Evolutionary conservation across 75 land plant species (phyloP).

Genomic region (Picea glauca): DNA sequence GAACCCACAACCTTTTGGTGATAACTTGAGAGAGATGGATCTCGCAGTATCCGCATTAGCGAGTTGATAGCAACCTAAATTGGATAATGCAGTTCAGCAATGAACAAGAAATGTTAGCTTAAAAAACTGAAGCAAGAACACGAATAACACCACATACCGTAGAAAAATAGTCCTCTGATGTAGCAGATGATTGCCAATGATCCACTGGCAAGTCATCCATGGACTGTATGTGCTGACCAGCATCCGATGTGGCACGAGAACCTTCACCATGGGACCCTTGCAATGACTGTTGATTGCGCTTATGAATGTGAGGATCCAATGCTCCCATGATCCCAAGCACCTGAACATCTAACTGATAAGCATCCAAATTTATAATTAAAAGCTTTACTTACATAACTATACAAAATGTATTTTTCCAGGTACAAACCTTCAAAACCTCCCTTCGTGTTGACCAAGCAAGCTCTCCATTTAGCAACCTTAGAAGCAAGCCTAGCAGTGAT

Average conservation of each 20-base stretch:
- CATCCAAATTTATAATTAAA: constrained; percentile 1
- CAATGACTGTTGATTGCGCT: constrained; percentile 72
- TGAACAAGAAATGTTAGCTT: not conserved
- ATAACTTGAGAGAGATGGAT: constrained; percentile 90
- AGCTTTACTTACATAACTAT: not conserved
- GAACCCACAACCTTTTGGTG: constrained; percentile 96
- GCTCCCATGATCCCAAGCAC: constrained; percentile 98
- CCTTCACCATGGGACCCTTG: constrained; percentile 83
- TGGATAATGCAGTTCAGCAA: constrained; percentile 1
- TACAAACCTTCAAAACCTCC: constrained; percentile 83
- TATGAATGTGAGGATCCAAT: constrained; percentile 88
- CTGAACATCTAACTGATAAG: constrained; percentile 23
- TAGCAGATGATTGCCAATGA: constrained; percentile 82
- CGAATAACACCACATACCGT: constrained; percentile 45
- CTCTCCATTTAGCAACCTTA: constrained; percentile 89
- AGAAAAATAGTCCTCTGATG: constrained; percentile 95
- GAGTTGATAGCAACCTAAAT: constrained; percentile 93
- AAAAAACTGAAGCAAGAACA: not conserved
- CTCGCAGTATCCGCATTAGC: constrained; percentile 91
- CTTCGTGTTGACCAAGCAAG: constrained; percentile 87
- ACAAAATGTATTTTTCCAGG: not conserved
- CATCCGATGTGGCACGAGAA: constrained; percentile 56
- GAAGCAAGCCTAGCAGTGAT: constrained; percentile 72
- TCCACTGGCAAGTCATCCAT: constrained; percentile 85
- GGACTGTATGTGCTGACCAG: constrained; percentile 71